Evolutionary conservation across 768 basidiomycete genomes (phyloP).

Genomic region (Kwoniella botswanensis): DNA sequence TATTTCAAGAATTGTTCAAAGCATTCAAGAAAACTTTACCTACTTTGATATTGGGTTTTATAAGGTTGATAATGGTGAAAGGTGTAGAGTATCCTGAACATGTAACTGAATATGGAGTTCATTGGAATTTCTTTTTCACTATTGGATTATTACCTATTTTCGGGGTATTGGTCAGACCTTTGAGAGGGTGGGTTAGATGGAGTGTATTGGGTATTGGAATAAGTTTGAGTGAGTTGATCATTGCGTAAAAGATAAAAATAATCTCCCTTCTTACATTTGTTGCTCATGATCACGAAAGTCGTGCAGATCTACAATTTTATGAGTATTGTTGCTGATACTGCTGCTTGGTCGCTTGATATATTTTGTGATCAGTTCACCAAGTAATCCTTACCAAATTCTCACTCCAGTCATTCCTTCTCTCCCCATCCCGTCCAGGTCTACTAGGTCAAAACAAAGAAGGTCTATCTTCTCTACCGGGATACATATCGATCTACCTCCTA

Average conservation of each 20-base stretch:
- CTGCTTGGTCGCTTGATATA: no score
- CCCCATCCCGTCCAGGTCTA: constrained; percentile 68
- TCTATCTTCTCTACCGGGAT: constrained; percentile 75
- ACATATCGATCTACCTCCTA: constrained; percentile 84
- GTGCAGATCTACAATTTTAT: no score
- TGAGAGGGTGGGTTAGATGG: constrained; percentile 65
- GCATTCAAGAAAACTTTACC: constrained; percentile 70
- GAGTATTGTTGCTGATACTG: no score
- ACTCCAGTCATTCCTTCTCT: constrained; percentile 70
- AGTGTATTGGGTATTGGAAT: constrained; percentile 69
- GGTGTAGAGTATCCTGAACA: constrained; percentile 96
- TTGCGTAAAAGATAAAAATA: no score
- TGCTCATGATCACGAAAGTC: no score
- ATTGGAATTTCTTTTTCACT: constrained; percentile 99
- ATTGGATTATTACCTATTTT: constrained; percentile 78
- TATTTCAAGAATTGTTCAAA: constrained; percentile 56
- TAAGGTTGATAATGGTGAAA: constrained; percentile 84
- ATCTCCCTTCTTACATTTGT: no score
- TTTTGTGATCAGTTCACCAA: constrained; percentile 69
- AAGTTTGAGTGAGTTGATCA: constrained; percentile 59
- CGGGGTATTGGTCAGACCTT: constrained; percentile 71
- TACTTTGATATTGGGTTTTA: constrained; percentile 72
- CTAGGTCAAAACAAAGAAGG: constrained; percentile 91
- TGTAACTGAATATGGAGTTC: constrained; percentile 90
- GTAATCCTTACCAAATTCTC: constrained; percentile 65